Percentiles rank a stretch among this genome's conserved stretches.
Conservation (phyloP, 192 early-diverging fungal genomes). For the Globomyces pollinis-pini region DNA sequence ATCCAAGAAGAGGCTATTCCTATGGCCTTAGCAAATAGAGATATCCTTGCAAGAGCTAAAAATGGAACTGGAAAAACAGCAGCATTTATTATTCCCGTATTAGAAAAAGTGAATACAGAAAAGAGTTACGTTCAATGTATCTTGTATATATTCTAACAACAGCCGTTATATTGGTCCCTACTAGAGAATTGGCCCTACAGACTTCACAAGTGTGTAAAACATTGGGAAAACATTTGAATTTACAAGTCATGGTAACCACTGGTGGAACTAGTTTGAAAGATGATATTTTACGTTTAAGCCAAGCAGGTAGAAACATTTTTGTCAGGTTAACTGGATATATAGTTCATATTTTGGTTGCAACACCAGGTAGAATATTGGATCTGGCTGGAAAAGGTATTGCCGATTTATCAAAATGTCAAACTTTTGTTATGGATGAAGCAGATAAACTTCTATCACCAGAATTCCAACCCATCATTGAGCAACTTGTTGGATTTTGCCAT, state of each 20-base stretch:
- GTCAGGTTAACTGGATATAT: background rate
- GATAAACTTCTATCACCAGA: conserved; percentile 98
- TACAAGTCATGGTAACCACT: conserved; percentile 98
- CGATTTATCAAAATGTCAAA: conserved; percentile 78
- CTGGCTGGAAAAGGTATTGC: conserved; percentile 91
- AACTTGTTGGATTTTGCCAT: conserved; percentile 85
- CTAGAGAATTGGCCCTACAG: conserved; percentile 95
- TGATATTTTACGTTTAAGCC: conserved; percentile 90
- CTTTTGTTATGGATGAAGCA: conserved; percentile 98
- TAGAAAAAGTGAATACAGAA: conserved; percentile 87
- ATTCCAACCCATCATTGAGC: conserved; percentile 97
- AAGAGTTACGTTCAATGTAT: conserved; percentile 78
- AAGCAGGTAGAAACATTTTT: conserved; percentile 58
- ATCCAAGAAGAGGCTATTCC: conserved; percentile 99
- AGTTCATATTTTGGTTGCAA: conserved; percentile 95
- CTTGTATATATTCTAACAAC: background rate
- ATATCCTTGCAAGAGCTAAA: conserved; percentile 92
- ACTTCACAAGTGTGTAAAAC: conserved; percentile 99
- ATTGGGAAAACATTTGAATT: conserved; percentile 84
- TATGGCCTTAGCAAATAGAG: conserved; percentile 88
- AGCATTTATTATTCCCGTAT: conserved; percentile 90
- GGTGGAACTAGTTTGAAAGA: conserved; percentile 98
- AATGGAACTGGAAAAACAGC: conserved; percentile 94
- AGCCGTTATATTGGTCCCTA: conserved; percentile 90
- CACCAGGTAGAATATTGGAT: conserved; percentile 94